Percentiles rank a stretch among this genome's conserved stretches.
Evolutionary conservation across 495 filamentous ascomycete genomes (phyloP).

Genomic region (Pyrenula massariospora): DNA sequence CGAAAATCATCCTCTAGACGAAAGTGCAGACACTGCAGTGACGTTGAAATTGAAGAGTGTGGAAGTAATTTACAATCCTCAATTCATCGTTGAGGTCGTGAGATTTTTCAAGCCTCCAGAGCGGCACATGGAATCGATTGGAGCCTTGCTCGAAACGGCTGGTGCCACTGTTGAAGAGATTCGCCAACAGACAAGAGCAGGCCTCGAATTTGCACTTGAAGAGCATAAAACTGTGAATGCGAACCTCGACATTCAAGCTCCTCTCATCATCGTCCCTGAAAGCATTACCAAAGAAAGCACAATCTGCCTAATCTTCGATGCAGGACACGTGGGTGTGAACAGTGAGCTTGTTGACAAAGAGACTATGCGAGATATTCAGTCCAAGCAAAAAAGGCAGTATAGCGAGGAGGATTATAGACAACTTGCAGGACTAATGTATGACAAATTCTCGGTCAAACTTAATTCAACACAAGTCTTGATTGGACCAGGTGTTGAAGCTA

Average conservation of each 20-base stretch:
- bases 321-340: conserved; percentile 86
- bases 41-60: conserved; percentile 88
- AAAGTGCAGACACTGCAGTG: conserved; percentile 77
- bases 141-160: conserved; percentile 84
- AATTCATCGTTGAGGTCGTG: conserved; percentile 75
- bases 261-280: conserved; percentile 90
- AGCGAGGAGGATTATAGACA: conserved; percentile 79
- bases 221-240: conserved; percentile 98
- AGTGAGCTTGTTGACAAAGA: conserved; percentile 87
- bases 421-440: conserved; percentile 87
- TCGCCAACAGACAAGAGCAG: conserved; percentile 88
- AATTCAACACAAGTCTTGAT: conserved; percentile 91
- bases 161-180: conserved; percentile 90
- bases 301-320: conserved; percentile 86
- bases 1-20: conserved; percentile 91
- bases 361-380: conserved; percentile 76
- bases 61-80: conserved; percentile 94
- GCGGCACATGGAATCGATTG: conserved; percentile 95
- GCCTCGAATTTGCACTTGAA: conserved; percentile 87
- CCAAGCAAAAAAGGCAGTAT: conserved; percentile 79
- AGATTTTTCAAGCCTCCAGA: conserved; percentile 95
- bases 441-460: conserved; percentile 84
- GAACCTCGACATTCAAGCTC: conserved; percentile 88
- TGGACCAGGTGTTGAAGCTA: conserved; percentile 84
- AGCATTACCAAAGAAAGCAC: conserved; percentile 70